phyloP scores from a whole-genome alignment of 805 yeast species.

The Candida xyloterini region DNA sequence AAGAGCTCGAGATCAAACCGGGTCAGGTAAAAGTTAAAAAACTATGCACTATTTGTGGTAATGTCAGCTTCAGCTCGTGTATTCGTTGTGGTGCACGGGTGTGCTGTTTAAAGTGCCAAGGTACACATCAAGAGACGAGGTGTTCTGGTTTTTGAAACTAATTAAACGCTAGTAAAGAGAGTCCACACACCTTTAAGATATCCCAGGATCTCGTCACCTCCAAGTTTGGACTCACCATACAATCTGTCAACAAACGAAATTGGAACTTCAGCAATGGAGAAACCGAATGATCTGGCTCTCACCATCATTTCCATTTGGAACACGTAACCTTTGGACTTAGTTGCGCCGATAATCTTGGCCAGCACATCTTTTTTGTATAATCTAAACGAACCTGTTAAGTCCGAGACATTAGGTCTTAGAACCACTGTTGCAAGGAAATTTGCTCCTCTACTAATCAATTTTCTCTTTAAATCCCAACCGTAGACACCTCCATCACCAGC shows the following conservation, averaged over 20 bases:
- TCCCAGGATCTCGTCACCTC: slow-evolving; percentile 78
- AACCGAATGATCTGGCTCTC: slow-evolving; percentile 72
- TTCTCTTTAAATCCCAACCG: slow-evolving; percentile 82
- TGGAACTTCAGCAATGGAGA: slow-evolving; percentile 74
- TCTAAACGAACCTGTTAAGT: slow-evolving; percentile 75
- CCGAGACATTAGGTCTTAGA: slow-evolving; percentile 69
- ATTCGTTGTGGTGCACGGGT: slow-evolving; percentile 40
- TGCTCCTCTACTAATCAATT: slow-evolving; percentile 75
- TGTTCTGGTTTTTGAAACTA: slow-evolving; percentile 33
- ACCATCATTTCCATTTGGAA: slow-evolving; percentile 91
- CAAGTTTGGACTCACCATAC: slow-evolving; percentile 75
- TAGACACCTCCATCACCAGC: slow-evolving; percentile 81
- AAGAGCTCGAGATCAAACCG: slow-evolving; percentile 32
- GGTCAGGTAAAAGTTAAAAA: slow-evolving; percentile 37
- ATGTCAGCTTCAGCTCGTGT: slow-evolving; percentile 39
- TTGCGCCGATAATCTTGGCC: slow-evolving; percentile 61
- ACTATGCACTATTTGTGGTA: slow-evolving; percentile 46
- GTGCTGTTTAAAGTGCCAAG: slow-evolving; percentile 40
- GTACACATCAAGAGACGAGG: slow-evolving; percentile 43
- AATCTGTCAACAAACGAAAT: slow-evolving; percentile 75
- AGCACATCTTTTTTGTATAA: slow-evolving; percentile 69
- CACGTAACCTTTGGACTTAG: slow-evolving; percentile 75
- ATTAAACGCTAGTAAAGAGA: slow-evolving; percentile 57
- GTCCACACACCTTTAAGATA: slow-evolving; percentile 76
- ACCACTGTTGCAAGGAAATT: slow-evolving; percentile 71